phyloP scores from a whole-genome alignment of 257 asterid genomes.

The Solanum lignicaule region DNA sequence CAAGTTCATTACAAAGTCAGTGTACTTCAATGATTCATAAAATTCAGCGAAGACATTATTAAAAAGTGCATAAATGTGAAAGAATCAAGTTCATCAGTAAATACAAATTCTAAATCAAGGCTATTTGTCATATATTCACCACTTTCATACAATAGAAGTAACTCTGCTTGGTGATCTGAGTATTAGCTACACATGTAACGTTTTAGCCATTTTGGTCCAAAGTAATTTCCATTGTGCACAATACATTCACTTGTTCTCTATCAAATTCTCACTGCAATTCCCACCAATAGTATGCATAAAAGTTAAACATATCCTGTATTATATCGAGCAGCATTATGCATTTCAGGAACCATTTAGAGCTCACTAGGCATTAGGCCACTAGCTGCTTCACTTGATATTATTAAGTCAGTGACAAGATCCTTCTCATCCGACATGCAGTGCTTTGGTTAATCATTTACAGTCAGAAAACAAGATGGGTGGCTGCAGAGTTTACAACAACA shows the following conservation, averaged over 20 bases:
- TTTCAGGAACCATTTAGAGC: neutral
- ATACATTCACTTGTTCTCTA: neutral
- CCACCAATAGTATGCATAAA: neutral
- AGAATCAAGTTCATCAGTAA: neutral
- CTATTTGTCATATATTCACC: neutral
- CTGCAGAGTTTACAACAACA: neutral
- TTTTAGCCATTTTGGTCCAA: neutral
- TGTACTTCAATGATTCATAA: neutral
- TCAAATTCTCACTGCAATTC: neutral
- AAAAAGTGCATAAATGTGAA: neutral
- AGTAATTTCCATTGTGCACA: neutral
- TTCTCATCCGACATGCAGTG: neutral
- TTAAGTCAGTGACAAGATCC: neutral
- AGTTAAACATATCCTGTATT: neutral
- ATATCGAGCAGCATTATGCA: neutral
- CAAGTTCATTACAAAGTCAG: neutral
- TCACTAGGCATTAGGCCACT: neutral
- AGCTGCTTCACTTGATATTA: neutral
- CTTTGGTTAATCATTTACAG: neutral
- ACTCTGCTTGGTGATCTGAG: neutral
- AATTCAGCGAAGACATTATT: neutral
- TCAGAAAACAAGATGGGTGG: neutral
- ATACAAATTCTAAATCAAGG: neutral
- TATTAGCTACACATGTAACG: neutral
- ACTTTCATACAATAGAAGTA: neutral